Evolutionary conservation across 2,329 filamentous ascomycete species (phyloP).

Genomic region (Monosporascus sp.): DNA sequence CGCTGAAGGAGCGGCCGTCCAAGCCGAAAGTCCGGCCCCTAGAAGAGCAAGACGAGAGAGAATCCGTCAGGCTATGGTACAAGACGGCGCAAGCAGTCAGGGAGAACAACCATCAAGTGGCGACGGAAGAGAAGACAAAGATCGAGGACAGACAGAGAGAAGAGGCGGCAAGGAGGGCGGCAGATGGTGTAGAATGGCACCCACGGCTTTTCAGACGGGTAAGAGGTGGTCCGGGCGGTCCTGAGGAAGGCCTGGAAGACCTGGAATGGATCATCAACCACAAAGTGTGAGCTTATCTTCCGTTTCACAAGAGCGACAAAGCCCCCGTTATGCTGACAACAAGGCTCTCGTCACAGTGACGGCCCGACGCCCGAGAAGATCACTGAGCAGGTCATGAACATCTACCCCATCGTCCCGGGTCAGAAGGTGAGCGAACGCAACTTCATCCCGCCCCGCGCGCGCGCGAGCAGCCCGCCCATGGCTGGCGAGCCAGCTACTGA

Average conservation of each 20-base stretch:
- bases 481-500: constrained; percentile 9
- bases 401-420: constrained; percentile 78
- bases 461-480: constrained; percentile 14
- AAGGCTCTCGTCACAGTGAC: constrained; percentile 35
- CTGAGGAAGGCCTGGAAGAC: constrained; percentile 79
- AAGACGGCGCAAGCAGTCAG: constrained; percentile 77
- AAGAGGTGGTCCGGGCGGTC: constrained; percentile 61
- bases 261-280: constrained; percentile 95
- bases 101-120: constrained; percentile 77
- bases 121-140: constrained; percentile 93
- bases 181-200: constrained; percentile 80
- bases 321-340: not conserved
- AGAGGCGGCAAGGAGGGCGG: constrained; percentile 74
- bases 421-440: constrained; percentile 56
- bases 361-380: constrained; percentile 62
- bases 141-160: constrained; percentile 90
- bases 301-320: too few relatives aligned
- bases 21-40: constrained; percentile 70
- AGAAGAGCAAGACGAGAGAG: constrained; percentile 80
- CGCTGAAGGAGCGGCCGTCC: constrained; percentile 69
- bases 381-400: constrained; percentile 76
- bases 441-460: constrained; percentile 47
- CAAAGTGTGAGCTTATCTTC: constrained; percentile 55
- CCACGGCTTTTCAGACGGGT: constrained; percentile 80
- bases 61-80: constrained; percentile 85